Base-by-base conservation (phyloP, 345 rosid species). In the Aegle marmelos region DNA sequence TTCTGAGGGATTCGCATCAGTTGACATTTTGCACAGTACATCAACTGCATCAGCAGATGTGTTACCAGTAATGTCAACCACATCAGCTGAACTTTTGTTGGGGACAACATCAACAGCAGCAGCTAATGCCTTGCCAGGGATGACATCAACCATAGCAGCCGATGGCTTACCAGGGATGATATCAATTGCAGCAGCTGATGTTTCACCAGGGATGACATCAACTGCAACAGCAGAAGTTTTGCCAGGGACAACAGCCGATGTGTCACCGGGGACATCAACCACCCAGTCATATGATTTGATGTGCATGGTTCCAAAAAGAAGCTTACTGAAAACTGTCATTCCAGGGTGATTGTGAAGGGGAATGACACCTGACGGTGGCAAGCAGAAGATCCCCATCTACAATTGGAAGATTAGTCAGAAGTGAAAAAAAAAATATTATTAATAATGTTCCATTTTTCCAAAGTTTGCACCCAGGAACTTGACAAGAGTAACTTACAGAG, bases 301-400 rank as follows among this genome's bases (percentile, higher is more conserved):
- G 83, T 97, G 98, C 98, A 94, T 87, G 4, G 93, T 83, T 81
- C 99, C 98, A 21, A 93, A 93, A 9, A 97, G 91, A 72, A 97
- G 91, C 88, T 94, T 94, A 83, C 98, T 90, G 77, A 97, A 97
- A 53, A 97, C 98, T 0, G 98, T 97, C 99, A 97, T 97, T 78
- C 90, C 93, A 7, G 99, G 98, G 86, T 97, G 99, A 70, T 97
- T 91, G 80, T 97, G 99, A 61, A 97, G 97, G 2, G 98, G 99
- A 82, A 97, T 87, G 68, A 90, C 95, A 67, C 90, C 94, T 16
- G 90, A 84, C 13, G 95, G 94, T 5, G 98, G 99, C 85, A 97
- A 90, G 84, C 98, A 94, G 83, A 93, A 97, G 77, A 97, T 93
- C 64, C 93, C 98, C 68, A 97, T 93, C 99, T 97, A 88, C 70